phyloP scores from a whole-genome alignment of 495 filamentous ascomycete species.

The Talaromyces thailandensis region DNA sequence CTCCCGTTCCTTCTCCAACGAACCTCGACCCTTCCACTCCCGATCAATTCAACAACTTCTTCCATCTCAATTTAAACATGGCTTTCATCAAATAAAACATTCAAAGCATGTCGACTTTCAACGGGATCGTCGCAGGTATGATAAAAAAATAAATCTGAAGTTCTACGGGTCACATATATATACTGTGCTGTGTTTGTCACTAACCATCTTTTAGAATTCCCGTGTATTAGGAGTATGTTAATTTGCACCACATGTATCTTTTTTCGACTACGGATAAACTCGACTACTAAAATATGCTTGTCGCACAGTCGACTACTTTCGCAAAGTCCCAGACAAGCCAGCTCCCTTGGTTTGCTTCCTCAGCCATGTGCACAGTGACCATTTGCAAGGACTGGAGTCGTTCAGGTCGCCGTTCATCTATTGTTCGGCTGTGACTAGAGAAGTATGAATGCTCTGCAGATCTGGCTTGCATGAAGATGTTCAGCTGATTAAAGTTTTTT shows the following conservation, averaged over 20 bases:
- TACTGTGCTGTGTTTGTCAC: not conserved
- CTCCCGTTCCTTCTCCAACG: not conserved
- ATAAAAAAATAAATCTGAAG: constrained; percentile 5
- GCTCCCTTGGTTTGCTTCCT: constrained; percentile 81
- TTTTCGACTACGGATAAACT: not conserved
- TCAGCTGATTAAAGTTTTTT: constrained; percentile 4
- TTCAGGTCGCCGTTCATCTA: constrained; percentile 75
- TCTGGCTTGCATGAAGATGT: not conserved
- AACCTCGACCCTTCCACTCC: no score
- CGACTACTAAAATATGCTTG: constrained; percentile 1
- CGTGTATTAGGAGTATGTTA: constrained; percentile 50
- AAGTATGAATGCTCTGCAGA: constrained; percentile 32
- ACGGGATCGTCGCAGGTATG: constrained; percentile 55
- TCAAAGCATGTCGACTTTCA: constrained; percentile 69
- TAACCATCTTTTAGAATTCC: constrained; percentile 45
- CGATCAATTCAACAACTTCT: not conserved
- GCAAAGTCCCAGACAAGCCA: constrained; percentile 39
- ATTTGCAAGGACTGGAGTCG: constrained; percentile 74
- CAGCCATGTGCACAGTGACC: constrained; percentile 89
- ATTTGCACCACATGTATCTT: not conserved
- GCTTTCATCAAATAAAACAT: not conserved
- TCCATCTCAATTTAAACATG: not conserved
- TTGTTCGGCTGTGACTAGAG: constrained; percentile 76
- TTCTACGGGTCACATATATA: not conserved
- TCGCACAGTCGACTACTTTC: constrained; percentile 74